Conservation (phyloP, 2,329 filamentous ascomycete genomes). For the Aspergillus quadricinctus region DNA sequence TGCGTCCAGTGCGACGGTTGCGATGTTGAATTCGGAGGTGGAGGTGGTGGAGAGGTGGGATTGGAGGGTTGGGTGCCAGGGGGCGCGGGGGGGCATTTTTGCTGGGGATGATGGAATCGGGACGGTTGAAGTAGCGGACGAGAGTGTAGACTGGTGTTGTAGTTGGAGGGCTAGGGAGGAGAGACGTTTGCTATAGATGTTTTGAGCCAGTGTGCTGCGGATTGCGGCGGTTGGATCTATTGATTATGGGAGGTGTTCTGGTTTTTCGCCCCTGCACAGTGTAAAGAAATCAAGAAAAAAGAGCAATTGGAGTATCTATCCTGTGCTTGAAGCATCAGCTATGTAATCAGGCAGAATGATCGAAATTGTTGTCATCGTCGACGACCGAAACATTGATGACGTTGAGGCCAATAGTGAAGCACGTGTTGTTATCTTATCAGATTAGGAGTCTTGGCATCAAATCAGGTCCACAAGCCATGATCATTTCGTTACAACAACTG, state of each 20-base stretch:
- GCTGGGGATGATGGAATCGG: not conserved
- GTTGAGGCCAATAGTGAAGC: not conserved
- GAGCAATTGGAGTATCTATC: not conserved
- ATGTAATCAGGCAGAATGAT: not conserved
- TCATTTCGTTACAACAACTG: not conserved
- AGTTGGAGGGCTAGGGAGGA: not conserved
- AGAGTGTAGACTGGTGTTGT: not conserved
- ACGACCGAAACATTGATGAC: not conserved
- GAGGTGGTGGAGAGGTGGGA: constrained; percentile 21
- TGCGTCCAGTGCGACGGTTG: constrained; percentile 19
- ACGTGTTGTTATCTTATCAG: not conserved
- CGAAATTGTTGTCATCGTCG: not conserved
- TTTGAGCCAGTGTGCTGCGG: not conserved
- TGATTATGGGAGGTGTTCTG: not conserved
- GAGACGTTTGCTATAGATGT: not conserved
- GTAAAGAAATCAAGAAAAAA: not conserved
- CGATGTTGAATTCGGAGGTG: constrained; percentile 24
- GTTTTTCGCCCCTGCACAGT: not conserved
- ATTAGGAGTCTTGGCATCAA: not conserved
- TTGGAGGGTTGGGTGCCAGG: constrained; percentile 26
- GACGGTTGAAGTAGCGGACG: too few relatives aligned
- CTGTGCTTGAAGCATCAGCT: not conserved
- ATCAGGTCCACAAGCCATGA: not conserved
- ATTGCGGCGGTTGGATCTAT: not conserved
- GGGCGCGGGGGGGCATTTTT: constrained; percentile 9